Evolutionary conservation across 495 filamentous ascomycete species (phyloP).

Genomic region (Neurospora hispaniola): DNA sequence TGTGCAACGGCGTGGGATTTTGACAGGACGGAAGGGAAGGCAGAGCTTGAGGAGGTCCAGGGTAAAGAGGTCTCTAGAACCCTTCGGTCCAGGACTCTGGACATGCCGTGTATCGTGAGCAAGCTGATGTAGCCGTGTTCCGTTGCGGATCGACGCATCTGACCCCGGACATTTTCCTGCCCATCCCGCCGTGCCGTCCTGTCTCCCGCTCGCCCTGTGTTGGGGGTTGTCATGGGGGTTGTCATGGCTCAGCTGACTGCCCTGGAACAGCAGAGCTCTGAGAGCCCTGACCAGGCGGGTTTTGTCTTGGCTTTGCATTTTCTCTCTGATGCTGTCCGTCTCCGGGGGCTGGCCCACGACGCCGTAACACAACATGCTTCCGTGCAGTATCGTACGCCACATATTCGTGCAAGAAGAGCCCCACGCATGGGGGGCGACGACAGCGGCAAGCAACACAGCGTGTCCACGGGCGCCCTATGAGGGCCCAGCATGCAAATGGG

Average conservation of each 20-base stretch:
- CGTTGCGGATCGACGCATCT: background rate
- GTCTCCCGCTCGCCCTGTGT: background rate
- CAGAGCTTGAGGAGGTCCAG: slow-evolving; percentile 13
- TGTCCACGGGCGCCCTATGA: background rate
- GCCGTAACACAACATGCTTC: background rate
- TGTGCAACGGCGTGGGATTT: slow-evolving; percentile 13
- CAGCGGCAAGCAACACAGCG: background rate
- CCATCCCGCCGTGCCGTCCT: background rate
- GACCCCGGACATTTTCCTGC: background rate
- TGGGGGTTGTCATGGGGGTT: background rate
- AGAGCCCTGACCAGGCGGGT: background rate
- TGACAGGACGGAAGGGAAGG: slow-evolving; percentile 16
- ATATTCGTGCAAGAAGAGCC: background rate
- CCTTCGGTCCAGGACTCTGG: background rate
- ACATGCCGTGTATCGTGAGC: background rate
- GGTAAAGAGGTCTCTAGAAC: slow-evolving; percentile 1
- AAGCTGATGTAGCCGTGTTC: background rate
- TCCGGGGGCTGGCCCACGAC: background rate
- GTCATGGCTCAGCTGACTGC: background rate
- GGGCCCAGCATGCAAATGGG: background rate
- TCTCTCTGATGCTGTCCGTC: background rate
- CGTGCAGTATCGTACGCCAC: background rate
- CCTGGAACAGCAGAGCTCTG: background rate
- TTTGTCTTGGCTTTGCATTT: background rate
- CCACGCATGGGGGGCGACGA: background rate